A percentile compares a stretch with the other conserved stretches of the same genome.
Evolutionary conservation across 441 rosid species (phyloP).

Genomic region (Populus hybrid): DNA sequence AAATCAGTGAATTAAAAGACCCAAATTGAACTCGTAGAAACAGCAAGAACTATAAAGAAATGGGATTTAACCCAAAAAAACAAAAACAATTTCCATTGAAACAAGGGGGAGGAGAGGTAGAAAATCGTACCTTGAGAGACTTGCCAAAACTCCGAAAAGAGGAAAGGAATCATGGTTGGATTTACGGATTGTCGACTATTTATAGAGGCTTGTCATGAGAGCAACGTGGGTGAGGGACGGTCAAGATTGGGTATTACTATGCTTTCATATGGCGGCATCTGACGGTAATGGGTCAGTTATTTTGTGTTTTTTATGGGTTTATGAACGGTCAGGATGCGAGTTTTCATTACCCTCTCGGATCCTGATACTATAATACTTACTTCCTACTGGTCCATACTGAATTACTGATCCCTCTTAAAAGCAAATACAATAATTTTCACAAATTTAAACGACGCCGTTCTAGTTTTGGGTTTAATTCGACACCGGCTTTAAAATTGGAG

Average conservation of each 20-base stretch:
- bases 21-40: neutral
- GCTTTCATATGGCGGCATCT: slow-evolving; percentile 10
- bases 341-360: slow-evolving; percentile 14
- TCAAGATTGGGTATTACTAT: neutral
- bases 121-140: slow-evolving; percentile 1
- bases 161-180: neutral
- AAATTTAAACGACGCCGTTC: slow-evolving; percentile 4
- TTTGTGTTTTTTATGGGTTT: slow-evolving; percentile 12
- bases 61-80: neutral
- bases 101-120: neutral
- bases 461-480: neutral
- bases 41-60: too few species aligned
- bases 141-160: neutral
- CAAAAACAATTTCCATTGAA: neutral
- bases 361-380: slow-evolving; percentile 5
- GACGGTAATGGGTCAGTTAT: slow-evolving; percentile 17
- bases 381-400: slow-evolving; percentile 3
- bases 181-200: neutral
- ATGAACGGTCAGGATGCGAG: slow-evolving; percentile 29
- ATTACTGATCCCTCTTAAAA: neutral
- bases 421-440: neutral
- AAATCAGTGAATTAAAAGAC: neutral
- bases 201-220: slow-evolving; percentile 7
- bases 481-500: neutral
- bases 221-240: slow-evolving; percentile 11